Conservation (phyloP, 1,284 basidiomycete genomes). For the Ganoderma resinaceum region DNA sequence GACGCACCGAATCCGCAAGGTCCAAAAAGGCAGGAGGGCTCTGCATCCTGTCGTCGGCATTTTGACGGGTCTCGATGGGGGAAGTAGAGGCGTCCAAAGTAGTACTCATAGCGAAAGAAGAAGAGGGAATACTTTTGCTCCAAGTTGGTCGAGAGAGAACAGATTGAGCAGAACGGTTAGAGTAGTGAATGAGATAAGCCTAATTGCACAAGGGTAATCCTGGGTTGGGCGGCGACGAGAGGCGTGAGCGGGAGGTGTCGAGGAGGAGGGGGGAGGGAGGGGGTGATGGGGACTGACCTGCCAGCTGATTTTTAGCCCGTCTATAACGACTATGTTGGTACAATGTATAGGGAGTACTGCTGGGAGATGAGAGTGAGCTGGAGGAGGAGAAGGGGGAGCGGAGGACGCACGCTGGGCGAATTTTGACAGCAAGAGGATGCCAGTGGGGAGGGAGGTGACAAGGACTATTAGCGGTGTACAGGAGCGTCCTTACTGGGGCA, state of each 20-base stretch:
- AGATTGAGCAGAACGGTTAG: slow-evolving; percentile 58
- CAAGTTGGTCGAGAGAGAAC: slow-evolving; percentile 61
- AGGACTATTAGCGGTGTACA: slow-evolving; percentile 45
- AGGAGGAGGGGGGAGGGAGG: slow-evolving; percentile 32
- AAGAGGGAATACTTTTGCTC: slow-evolving; percentile 58
- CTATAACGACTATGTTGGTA: slow-evolving; percentile 77
- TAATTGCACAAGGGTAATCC: slow-evolving; percentile 76
- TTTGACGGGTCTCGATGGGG: slow-evolving; percentile 71
- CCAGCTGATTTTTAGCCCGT: slow-evolving; percentile 78
- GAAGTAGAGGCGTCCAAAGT: slow-evolving; percentile 71
- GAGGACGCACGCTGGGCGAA: slow-evolving; percentile 39
- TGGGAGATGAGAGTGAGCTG: slow-evolving; percentile 32
- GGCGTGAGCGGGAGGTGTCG: slow-evolving; percentile 16
- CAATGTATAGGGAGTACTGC: slow-evolving; percentile 62
- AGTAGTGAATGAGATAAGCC: slow-evolving; percentile 57
- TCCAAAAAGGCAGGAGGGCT: slow-evolving; percentile 90
- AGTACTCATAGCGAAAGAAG: slow-evolving; percentile 69
- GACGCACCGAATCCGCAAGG: slow-evolving; percentile 85
- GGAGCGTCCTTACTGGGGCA: slow-evolving; percentile 35
- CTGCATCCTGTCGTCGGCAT: slow-evolving; percentile 76
- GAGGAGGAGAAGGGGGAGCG: slow-evolving; percentile 29
- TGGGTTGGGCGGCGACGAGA: slow-evolving; percentile 39
- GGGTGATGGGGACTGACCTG: slow-evolving; percentile 52
- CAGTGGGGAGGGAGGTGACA: slow-evolving; percentile 49
- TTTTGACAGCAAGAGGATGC: slow-evolving; percentile 41